Conservation (phyloP, 1,284 basidiomycete species). For the Pyrrhoderma lamaoense region DNA sequence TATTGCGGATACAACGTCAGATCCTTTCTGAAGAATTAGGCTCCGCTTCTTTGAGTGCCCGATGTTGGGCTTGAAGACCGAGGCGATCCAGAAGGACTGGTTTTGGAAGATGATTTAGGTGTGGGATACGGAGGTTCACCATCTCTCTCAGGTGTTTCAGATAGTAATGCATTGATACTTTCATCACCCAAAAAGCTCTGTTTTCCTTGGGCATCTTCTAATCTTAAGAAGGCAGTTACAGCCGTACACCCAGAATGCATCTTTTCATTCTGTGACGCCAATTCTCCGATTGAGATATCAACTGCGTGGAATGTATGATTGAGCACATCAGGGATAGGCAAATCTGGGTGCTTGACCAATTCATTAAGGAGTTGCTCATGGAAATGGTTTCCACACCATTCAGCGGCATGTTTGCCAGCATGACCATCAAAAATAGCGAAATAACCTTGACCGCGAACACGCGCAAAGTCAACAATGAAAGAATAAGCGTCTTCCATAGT, state of each 20-base stretch:
- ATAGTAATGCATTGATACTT: constrained; percentile 24
- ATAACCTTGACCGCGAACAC: constrained; percentile 90
- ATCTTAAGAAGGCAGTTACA: constrained; percentile 93
- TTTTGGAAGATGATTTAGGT: constrained; percentile 2
- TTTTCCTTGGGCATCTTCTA: constrained; percentile 72
- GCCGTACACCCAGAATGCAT: constrained; percentile 97
- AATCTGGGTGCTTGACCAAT: constrained; percentile 41
- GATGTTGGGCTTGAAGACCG: constrained; percentile 23
- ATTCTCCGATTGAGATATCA: constrained; percentile 72
- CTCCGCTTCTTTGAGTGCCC: background rate
- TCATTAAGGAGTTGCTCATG: constrained; percentile 65
- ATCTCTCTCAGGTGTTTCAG: constrained; percentile 20
- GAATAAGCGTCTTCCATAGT: constrained; percentile 99
- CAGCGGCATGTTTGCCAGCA: constrained; percentile 96
- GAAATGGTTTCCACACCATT: constrained; percentile 97
- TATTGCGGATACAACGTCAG: constrained; percentile 11
- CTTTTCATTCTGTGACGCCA: constrained; percentile 83
- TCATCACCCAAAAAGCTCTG: constrained; percentile 49
- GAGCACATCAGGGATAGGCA: constrained; percentile 79
- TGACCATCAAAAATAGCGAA: constrained; percentile 99
- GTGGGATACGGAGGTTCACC: constrained; percentile 8
- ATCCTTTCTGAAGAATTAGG: constrained; percentile 3
- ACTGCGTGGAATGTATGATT: constrained; percentile 93
- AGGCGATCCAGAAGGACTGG: constrained; percentile 2
- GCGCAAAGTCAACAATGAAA: constrained; percentile 90